phyloP scores from a whole-genome alignment of 2,329 filamentous ascomycete genomes.

The Didymella keratinophila region DNA sequence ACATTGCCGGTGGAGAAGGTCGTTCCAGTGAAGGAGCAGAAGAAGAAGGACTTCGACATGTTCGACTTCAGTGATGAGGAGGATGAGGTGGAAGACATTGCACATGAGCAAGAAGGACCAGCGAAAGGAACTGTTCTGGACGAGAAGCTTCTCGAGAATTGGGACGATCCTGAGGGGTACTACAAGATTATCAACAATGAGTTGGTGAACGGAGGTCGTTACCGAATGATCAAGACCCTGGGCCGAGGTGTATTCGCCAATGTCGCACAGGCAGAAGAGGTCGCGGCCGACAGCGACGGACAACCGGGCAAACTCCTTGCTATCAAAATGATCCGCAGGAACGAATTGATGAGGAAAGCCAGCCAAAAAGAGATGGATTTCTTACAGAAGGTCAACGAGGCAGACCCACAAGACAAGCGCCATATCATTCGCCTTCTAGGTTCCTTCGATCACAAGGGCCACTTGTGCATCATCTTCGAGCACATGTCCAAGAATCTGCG shows the following conservation, averaged over 20 bases:
- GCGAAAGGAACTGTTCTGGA: conserved; percentile 56
- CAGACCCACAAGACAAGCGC: conserved; percentile 88
- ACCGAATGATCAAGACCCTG: conserved; percentile 85
- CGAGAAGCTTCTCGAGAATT: conserved; percentile 86
- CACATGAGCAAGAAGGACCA: conserved; percentile 56
- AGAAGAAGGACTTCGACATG: conserved; percentile 68
- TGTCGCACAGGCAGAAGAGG: conserved; percentile 77
- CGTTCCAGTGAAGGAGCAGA: conserved; percentile 49
- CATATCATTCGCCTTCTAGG: conserved; percentile 89
- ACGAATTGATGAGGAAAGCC: conserved; percentile 90
- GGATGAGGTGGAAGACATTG: conserved; percentile 60
- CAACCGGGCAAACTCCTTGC: conserved; percentile 71
- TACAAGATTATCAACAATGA: conserved; percentile 95
- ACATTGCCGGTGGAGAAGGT: conserved; percentile 55
- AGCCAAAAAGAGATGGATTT: conserved; percentile 96
- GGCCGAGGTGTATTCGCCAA: conserved; percentile 97
- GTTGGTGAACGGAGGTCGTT: conserved; percentile 82
- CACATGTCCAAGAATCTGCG: conserved; percentile 85
- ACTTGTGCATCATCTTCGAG: conserved; percentile 97
- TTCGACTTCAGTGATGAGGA: conserved; percentile 75
- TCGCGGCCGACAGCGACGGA: conserved; percentile 50
- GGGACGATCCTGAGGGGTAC: conserved; percentile 93
- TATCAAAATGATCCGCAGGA: conserved; percentile 97
- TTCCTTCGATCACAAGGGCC: conserved; percentile 91
- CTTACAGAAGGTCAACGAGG: conserved; percentile 82